Conservation (phyloP, 1,139 yeast species). For the Saccharomyces hybrid region DNA sequence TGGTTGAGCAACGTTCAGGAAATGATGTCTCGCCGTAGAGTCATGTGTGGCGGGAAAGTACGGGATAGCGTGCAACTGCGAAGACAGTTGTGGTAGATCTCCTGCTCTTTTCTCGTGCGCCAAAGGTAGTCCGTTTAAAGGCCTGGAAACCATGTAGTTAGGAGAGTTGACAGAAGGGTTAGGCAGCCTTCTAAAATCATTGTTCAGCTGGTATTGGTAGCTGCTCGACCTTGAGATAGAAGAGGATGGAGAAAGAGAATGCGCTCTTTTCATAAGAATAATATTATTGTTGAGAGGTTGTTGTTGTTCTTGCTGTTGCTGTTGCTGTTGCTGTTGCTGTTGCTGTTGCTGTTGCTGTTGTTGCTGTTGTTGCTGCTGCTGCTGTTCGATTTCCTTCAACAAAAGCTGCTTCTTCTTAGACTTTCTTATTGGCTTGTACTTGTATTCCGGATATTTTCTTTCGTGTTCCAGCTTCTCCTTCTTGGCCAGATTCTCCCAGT, state of each 20-base stretch:
- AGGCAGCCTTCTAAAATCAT: not conserved
- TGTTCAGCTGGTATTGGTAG: not conserved
- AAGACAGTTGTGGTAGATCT: not conserved
- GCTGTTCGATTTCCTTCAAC: slow-evolving; percentile 5
- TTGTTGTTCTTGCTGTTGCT: not conserved
- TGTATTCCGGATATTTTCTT: slow-evolving; percentile 68
- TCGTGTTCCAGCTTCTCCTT: slow-evolving; percentile 72
- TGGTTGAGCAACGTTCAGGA: not conserved
- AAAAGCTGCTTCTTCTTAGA: slow-evolving; percentile 15
- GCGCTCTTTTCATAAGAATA: not conserved
- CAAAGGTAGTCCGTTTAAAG: not conserved
- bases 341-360: not conserved
- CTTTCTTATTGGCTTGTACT: slow-evolving; percentile 53
- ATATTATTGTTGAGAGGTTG: slow-evolving; percentile 2
- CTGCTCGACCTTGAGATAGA: not conserved
- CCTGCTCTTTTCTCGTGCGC: too few relatives aligned
- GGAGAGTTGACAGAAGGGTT: not conserved
- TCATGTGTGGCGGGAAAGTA: not conserved
- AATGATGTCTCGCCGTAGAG: not conserved
- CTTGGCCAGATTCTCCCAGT: slow-evolving; percentile 71
- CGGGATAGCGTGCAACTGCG: not conserved
- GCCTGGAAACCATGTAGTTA: not conserved
- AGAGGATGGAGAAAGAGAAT: not conserved
- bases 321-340: too few relatives aligned
- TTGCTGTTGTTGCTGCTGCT: slow-evolving; percentile 4